phyloP scores from a whole-genome alignment of 2,329 filamentous ascomycete species.

The Botrytis elliptica region DNA sequence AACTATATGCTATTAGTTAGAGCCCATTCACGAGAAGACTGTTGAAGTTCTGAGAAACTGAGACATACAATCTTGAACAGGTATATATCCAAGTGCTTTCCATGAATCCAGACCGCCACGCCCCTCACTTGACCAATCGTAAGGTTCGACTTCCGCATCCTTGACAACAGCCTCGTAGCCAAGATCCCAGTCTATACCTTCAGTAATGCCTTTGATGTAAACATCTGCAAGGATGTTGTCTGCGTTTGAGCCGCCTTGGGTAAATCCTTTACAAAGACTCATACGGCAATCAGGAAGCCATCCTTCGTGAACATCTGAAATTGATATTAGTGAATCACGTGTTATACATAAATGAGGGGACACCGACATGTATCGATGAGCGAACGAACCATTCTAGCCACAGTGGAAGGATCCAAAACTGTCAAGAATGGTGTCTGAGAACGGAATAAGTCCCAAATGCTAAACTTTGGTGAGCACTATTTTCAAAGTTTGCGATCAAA shows the following conservation, averaged over 20 bases:
- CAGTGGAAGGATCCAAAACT: slow-evolving; percentile 62
- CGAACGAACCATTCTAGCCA: slow-evolving; percentile 66
- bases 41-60: neutral
- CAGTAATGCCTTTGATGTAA: slow-evolving; percentile 63
- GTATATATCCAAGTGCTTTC: slow-evolving; percentile 71
- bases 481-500: neutral
- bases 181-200: slow-evolving; percentile 65
- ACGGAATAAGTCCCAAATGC: slow-evolving; percentile 71
- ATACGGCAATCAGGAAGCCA: slow-evolving; percentile 47
- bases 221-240: slow-evolving; percentile 69
- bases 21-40: neutral
- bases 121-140: slow-evolving; percentile 69
- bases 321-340: neutral
- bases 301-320: slow-evolving; percentile 49
- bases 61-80: slow-evolving; percentile 54
- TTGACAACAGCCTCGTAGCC: slow-evolving; percentile 71
- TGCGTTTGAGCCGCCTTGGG: slow-evolving; percentile 73
- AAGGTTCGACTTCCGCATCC: slow-evolving; percentile 52
- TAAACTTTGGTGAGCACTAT: neutral
- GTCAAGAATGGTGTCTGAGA: slow-evolving; percentile 69
- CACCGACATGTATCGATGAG: slow-evolving; percentile 68
- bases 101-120: slow-evolving; percentile 70
- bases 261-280: slow-evolving; percentile 72
- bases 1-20: slow-evolving; percentile 31
- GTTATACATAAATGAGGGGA: too few relatives aligned